Evolutionary conservation across 352 stramenopile species (phyloP), one percentile per base, ranked within the genome.

Genomic region (Pythium phragmiticola): DNA sequence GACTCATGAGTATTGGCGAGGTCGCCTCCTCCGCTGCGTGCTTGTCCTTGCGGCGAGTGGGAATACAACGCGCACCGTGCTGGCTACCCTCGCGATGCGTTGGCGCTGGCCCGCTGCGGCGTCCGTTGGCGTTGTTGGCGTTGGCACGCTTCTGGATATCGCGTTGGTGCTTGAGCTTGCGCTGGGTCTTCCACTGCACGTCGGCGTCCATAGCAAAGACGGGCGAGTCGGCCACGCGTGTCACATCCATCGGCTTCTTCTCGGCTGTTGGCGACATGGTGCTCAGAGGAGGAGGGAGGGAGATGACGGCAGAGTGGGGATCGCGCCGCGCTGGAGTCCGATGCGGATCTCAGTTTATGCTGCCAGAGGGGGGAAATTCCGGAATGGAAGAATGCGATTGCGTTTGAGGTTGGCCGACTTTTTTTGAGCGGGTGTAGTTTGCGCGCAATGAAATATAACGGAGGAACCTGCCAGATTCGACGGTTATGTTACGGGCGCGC

Each of bases 81-180:
- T 30, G 26, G 26, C 26, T 30, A 3, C 11, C 37, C 9, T 42
- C 11, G 37, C 14, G 37, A 16, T 42, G 37, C 37, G 14, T 42
- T 42, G 37, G 37, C 37, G 6, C 7, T 42, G 37, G 3, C 37
- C 37, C 37, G 7, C 37, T 7, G 37, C 37, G 37, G 37, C 37
- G n/a, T n/a, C 23, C 11, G 28, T 62, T 28, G 19, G 23, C 36
- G 9, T 21, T 42, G 26, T 45, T 39, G 33, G 26, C 49, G 49
- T 34, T 16, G 19, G 55, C 57, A 17, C 76, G 76, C 45, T 77
- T 79, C 48, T 69, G 69, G 6, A 74, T 65, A 58, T 88, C 78
- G 53, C 78, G 81, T 63, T 80, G 72, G 59, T 89, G 76, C 74
- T 89, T 88, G 65, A 89, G 66, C 61, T 89, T 85, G 74, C 79